These are phyloP conservation scores for Exsudoporus frostii DNA, from an alignment of 768 basidiomycete genomes.

Conservation along the genomic window DNA sequence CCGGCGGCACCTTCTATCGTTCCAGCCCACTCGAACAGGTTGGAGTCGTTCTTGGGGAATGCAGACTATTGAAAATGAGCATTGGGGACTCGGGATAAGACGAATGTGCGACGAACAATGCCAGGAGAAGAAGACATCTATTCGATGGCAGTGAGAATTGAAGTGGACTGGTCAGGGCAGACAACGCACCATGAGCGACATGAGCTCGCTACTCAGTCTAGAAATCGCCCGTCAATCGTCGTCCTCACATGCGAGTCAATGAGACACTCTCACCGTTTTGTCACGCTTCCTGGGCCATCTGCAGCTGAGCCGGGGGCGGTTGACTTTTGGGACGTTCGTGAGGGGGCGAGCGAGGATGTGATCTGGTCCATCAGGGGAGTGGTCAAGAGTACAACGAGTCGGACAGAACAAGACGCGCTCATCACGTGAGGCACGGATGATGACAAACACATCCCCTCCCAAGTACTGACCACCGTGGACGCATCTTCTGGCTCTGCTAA, in stretches of 20 bases:
- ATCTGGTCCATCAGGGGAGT: constrained; percentile 63
- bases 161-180: background rate
- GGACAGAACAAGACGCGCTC: constrained; percentile 27
- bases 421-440: constrained; percentile 24
- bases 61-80: constrained; percentile 58
- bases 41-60: constrained; percentile 83
- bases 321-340: constrained; percentile 57
- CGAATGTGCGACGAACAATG: constrained; percentile 51
- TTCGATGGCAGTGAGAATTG: constrained; percentile 6
- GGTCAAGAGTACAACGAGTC: constrained; percentile 1
- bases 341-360: constrained; percentile 56
- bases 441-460: background rate
- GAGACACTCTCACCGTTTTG: constrained; percentile 62
- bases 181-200: constrained; percentile 79
- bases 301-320: constrained; percentile 47
- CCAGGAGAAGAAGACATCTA: constrained; percentile 90
- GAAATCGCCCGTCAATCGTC: constrained; percentile 1
- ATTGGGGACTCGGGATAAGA: background rate
- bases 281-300: constrained; percentile 72
- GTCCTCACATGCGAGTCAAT: background rate
- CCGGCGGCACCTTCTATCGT: constrained; percentile 80
- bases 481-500: no score
- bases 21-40: constrained; percentile 87
- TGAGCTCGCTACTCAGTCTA: constrained; percentile 79
- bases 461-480: no score